Conservation (phyloP, 140 eudicot species). For the Anethum foeniculum region DNA sequence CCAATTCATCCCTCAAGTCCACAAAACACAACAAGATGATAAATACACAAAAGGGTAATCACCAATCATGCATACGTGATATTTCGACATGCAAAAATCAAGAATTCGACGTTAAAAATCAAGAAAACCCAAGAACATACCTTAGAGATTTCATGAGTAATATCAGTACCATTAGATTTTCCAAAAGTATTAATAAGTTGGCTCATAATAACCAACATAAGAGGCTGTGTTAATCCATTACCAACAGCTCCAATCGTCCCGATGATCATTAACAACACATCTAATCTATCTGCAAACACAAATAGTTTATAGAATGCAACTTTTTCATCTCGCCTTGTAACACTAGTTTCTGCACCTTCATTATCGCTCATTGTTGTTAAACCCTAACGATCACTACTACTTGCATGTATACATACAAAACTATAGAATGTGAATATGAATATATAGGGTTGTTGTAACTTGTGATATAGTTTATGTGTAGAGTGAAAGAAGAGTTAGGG, state of each 20-base stretch:
- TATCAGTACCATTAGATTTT: neutral
- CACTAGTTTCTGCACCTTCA: neutral
- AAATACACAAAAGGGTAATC: neutral
- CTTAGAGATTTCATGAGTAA: conserved; percentile 29
- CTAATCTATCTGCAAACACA: conserved; percentile 43
- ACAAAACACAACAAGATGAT: neutral
- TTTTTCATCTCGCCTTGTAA: conserved; percentile 17
- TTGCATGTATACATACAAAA: neutral
- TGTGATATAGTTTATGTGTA: neutral
- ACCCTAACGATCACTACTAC: neutral
- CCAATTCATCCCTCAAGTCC: neutral
- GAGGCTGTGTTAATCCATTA: conserved; percentile 51
- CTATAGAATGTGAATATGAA: neutral
- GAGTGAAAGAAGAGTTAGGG: neutral
- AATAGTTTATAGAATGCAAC: conserved; percentile 39
- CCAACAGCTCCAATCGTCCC: conserved; percentile 41
- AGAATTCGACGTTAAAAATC: neutral
- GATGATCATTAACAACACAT: conserved; percentile 27
- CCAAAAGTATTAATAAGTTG: conserved; percentile 35
- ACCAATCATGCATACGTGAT: neutral
- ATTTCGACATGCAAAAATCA: neutral
- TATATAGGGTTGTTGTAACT: neutral
- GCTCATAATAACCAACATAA: conserved; percentile 42
- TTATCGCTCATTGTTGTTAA: neutral
- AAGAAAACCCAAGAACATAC: conserved; percentile 11